Conservation (phyloP, 768 basidiomycete genomes). For the Lactifluus piperatus region DNA sequence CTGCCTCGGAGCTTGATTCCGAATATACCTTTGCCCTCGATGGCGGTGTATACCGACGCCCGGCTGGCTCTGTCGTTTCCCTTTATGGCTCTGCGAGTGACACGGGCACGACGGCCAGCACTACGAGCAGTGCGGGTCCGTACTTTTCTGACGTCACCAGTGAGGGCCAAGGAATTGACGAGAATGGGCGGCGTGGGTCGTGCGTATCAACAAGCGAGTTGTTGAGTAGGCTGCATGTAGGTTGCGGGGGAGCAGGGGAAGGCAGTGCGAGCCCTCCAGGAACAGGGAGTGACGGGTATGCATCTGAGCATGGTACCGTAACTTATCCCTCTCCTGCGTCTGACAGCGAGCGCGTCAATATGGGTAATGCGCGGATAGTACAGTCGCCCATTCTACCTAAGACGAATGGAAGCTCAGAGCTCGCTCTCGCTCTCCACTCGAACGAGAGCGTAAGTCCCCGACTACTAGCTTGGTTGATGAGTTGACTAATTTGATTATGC, state of each 20-base stretch:
- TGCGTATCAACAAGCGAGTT: conserved; percentile 19
- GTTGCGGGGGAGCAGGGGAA: conserved; percentile 1
- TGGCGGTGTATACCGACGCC: conserved; percentile 10
- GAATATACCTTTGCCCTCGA: conserved; percentile 7
- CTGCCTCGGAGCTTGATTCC: conserved; percentile 1
- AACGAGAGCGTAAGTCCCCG: conserved; percentile 11
- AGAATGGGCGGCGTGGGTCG: conserved; percentile 16
- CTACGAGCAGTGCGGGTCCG: conserved; percentile 15
- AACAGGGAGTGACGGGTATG: conserved; percentile 13
- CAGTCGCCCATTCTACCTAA: conserved; percentile 3
- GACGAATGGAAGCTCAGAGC: conserved; percentile 9
- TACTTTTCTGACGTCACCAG: conserved; percentile 18
- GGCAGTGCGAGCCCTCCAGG: background rate
- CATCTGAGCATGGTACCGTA: conserved; percentile 15
- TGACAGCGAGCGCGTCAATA: conserved; percentile 11
- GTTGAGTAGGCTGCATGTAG: conserved; percentile 11
- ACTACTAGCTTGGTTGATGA: background rate
- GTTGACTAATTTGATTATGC: background rate
- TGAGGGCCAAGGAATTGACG: conserved; percentile 12
- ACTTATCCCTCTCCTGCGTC: conserved; percentile 19
- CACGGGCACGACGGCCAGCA: conserved; percentile 9
- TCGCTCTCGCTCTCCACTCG: conserved; percentile 14
- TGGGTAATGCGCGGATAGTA: background rate
- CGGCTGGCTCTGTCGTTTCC: conserved; percentile 14
- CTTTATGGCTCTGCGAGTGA: conserved; percentile 14